These are phyloP conservation scores for Metschnikowia sp. DNA, from an alignment of 805 yeast genomes.

Conservation along the genomic window DNA sequence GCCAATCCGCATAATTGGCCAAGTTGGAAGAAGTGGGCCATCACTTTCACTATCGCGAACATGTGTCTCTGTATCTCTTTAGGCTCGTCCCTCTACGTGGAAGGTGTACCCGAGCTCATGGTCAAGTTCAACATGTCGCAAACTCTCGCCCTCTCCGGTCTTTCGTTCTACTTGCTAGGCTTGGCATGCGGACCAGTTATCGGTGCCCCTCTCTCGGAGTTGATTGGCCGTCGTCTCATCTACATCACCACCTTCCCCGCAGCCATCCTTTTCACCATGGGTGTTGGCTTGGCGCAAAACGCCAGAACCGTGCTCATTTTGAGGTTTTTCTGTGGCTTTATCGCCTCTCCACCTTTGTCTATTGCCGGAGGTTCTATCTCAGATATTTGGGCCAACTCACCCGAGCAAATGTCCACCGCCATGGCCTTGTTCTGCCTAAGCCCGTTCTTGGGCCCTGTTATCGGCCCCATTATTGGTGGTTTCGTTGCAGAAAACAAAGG, in stretches of 20 bases:
- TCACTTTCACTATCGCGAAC: conserved; percentile 52
- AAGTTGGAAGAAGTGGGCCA: conserved; percentile 55
- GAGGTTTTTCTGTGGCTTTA: conserved; percentile 70
- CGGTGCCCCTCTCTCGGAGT: conserved; percentile 54
- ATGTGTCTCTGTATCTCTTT: conserved; percentile 73
- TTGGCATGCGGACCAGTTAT: conserved; percentile 66
- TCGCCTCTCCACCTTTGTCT: conserved; percentile 80
- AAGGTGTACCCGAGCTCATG: conserved; percentile 57
- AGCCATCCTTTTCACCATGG: conserved; percentile 20
- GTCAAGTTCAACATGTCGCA: conserved; percentile 49
- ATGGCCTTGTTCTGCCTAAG: conserved; percentile 63
- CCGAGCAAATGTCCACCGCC: conserved; percentile 65
- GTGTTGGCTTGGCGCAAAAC: conserved; percentile 18
- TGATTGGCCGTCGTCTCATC: conserved; percentile 18
- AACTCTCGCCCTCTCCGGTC: conserved; percentile 62
- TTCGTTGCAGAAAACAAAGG: conserved; percentile 46
- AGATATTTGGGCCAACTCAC: conserved; percentile 59
- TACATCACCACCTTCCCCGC: conserved; percentile 16
- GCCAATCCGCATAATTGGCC: conserved; percentile 74
- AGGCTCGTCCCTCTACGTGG: conserved; percentile 71
- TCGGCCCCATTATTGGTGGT: conserved; percentile 21
- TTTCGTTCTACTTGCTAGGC: conserved; percentile 69
- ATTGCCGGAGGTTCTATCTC: conserved; percentile 81
- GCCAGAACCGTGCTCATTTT: conserved; percentile 51
- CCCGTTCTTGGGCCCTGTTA: conserved; percentile 22